Conservation (phyloP, 768 basidiomycete genomes). For the Saitozyma sp. region DNA sequence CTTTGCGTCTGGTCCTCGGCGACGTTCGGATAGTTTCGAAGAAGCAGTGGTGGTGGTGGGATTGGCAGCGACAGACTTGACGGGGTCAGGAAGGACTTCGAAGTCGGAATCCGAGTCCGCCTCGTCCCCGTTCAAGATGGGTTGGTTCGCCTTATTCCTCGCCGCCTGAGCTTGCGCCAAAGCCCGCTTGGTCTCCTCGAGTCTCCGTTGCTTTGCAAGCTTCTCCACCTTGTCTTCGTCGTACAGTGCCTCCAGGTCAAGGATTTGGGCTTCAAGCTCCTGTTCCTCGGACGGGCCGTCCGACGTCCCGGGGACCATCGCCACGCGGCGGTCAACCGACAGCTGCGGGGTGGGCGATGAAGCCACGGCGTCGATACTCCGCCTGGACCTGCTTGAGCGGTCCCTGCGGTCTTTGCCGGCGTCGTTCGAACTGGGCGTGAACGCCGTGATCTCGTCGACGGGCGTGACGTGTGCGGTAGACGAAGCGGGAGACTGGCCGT, state of each 20-base stretch:
- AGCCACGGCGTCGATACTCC: too few species aligned
- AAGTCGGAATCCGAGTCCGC: too few species aligned
- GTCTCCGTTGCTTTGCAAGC: neutral
- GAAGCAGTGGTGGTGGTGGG: neutral
- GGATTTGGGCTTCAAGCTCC: neutral
- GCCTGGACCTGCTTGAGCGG: neutral
- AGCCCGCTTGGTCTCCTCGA: neutral
- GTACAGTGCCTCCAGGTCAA: neutral
- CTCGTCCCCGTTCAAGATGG: neutral
- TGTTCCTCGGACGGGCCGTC: constrained; percentile 8
- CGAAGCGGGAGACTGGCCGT: constrained; percentile 9
- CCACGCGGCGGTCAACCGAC: neutral
- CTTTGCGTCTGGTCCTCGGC: constrained; percentile 20
- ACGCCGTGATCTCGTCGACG: constrained; percentile 6
- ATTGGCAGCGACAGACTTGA: neutral
- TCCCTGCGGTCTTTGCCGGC: constrained; percentile 1
- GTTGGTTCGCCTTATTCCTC: neutral
- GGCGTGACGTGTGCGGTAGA: constrained; percentile 10
- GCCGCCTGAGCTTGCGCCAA: neutral
- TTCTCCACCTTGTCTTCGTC: neutral
- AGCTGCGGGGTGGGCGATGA: constrained; percentile 11
- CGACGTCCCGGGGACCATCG: neutral
- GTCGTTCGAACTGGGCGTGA: constrained; percentile 9
- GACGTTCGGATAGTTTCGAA: neutral
- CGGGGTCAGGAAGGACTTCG: too few species aligned